These are phyloP conservation scores for Chlamydomonas sp. DNA, from an alignment of 139 green algal genomes.

Conservation along the genomic window DNA sequence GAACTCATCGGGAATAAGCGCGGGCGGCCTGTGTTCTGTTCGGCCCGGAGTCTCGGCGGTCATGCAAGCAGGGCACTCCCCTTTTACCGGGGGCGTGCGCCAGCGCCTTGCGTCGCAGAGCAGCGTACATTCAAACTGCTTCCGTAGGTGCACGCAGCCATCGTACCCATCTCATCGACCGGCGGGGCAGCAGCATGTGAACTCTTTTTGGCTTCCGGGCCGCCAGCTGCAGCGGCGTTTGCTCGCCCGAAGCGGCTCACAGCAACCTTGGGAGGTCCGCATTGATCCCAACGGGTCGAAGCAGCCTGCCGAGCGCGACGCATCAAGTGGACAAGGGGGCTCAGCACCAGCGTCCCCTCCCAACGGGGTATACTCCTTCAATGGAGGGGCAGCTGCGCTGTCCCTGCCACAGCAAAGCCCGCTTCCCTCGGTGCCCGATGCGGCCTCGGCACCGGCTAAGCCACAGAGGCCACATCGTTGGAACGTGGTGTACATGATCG, in stretches of 20 bases:
- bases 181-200: too few species aligned
- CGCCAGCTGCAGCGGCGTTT: background rate
- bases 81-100: too few species aligned
- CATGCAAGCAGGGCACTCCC: too few species aligned
- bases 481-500: slow-evolving; percentile 49
- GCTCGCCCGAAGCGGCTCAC: background rate
- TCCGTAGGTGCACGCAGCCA: too few species aligned
- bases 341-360: background rate
- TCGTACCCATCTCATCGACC: too few species aligned
- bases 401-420: background rate
- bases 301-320: background rate
- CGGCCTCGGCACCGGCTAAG: background rate
- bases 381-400: slow-evolving; percentile 9
- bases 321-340: too few species aligned
- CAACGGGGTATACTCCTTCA: background rate
- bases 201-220: background rate
- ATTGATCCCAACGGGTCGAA: background rate
- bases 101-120: too few species aligned
- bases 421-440: background rate
- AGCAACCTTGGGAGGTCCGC: slow-evolving; percentile 7
- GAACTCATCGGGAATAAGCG: too few species aligned
- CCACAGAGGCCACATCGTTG: slow-evolving; percentile 31
- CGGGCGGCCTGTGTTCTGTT: too few species aligned
- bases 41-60: too few species aligned
- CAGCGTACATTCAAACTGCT: too few species aligned